Evolutionary conservation across 1,284 basidiomycete genomes (phyloP), one percentile per base, ranked within the genome.

Genomic region (Wolfiporia cocos): DNA sequence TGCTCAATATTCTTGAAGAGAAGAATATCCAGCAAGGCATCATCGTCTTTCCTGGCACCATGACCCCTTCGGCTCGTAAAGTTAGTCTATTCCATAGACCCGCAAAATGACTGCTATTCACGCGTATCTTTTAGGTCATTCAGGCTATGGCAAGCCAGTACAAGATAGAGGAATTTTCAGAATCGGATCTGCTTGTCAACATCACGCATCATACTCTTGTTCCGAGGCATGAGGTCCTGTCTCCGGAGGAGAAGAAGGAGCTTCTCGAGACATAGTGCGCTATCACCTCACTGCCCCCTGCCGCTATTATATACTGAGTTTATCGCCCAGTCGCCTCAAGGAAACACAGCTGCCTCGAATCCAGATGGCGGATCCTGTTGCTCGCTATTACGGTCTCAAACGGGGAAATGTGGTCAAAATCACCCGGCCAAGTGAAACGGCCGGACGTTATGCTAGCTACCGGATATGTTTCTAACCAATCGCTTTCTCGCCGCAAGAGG

Each of bases 371-470:
- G 96, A 99, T 66, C 96, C 96, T 4, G 95, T 99, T 11, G 93
- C 95, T 29, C 80, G 93, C 49, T 99, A 99, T 66, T 99, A 97
- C 68, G 96, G 96, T 38, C 76, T 99, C 47, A 78, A 84, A 58
- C 77, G 96, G 48, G 94, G 95, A 18, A 92, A 97, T 64, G 96
- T 99, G 29, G 96, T 99, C 63, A 97, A 97, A 72, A 99, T 99
- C 55, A 99, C 90, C 47, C 74, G 96, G 58, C 89, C 93, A 19
- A 93, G 90, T 63, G 96, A 99, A 73, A 99, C 96, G 14, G 89
- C 88, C 52, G 96, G 95, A 49, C 79, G 96, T 56, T 98, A 94
- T 61, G 89, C 89, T 46, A 92, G 87, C 55, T 95, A 92, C 70
- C 83, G 91, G 46, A 90, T 92, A 61, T 92, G 86, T 66, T 90